Conservation (phyloP, 2,329 filamentous ascomycete species). For the Neurospora crassa region DNA sequence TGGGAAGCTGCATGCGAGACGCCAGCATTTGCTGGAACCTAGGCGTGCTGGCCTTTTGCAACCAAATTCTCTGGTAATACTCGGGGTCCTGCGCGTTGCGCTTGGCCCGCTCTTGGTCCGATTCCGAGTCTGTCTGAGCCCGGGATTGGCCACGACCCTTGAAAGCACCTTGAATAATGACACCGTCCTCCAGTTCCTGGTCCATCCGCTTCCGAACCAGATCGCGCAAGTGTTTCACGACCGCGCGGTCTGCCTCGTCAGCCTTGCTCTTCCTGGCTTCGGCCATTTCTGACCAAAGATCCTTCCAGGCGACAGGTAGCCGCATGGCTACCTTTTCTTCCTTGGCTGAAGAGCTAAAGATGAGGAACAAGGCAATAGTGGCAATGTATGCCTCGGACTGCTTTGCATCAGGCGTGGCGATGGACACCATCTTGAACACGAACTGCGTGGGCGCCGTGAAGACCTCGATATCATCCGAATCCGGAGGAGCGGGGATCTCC, state of each 20-base stretch:
- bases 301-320: slow-evolving; percentile 71
- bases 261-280: slow-evolving; percentile 59
- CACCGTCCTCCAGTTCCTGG: slow-evolving; percentile 61
- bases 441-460: slow-evolving; percentile 41
- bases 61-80: slow-evolving; percentile 49
- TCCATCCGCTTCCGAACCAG: slow-evolving; percentile 60
- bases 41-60: slow-evolving; percentile 43
- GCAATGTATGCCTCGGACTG: slow-evolving; percentile 86
- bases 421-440: slow-evolving; percentile 61
- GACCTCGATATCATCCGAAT: slow-evolving; percentile 34
- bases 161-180: slow-evolving; percentile 70
- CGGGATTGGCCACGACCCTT: slow-evolving; percentile 46
- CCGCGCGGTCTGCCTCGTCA: slow-evolving; percentile 60
- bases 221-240: slow-evolving; percentile 58
- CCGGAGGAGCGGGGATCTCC: slow-evolving; percentile 29
- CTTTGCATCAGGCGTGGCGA: slow-evolving; percentile 64
- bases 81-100: slow-evolving; percentile 32
- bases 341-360: slow-evolving; percentile 67
- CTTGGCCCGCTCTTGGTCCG: slow-evolving; percentile 33
- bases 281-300: slow-evolving; percentile 74
- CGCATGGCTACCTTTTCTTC: slow-evolving; percentile 79
- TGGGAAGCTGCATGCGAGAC: slow-evolving; percentile 72
- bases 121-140: slow-evolving; percentile 38
- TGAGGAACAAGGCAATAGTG: slow-evolving; percentile 69
- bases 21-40: slow-evolving; percentile 73